phyloP scores from a whole-genome alignment of 768 basidiomycete genomes.

The Hericium alpestre region DNA sequence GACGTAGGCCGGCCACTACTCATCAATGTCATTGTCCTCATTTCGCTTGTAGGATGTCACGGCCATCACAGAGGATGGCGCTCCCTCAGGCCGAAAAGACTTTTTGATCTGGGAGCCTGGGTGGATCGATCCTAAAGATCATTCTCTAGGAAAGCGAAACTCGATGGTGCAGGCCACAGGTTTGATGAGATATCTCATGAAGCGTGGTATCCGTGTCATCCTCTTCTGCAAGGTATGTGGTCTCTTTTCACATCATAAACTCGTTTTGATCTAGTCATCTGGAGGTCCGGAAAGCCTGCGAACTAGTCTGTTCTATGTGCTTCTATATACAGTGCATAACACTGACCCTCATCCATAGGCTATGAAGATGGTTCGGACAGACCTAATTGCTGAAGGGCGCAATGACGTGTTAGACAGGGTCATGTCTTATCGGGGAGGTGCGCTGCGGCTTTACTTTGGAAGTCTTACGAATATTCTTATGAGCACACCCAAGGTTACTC shows the following conservation, averaged over 20 bases:
- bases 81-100: constrained; percentile 73
- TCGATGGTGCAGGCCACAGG: constrained; percentile 58
- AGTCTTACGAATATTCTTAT: not conserved
- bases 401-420: constrained; percentile 66
- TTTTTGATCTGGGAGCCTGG: constrained; percentile 72
- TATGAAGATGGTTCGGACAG: constrained; percentile 66
- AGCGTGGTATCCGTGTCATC: constrained; percentile 68
- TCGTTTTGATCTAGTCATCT: not conserved
- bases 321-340: too few relatives aligned
- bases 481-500: not conserved
- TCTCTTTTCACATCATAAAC: not conserved
- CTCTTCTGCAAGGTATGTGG: constrained; percentile 72
- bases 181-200: constrained; percentile 76
- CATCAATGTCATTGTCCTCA: not conserved
- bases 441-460: constrained; percentile 9
- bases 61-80: constrained; percentile 69
- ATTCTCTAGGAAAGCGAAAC: constrained; percentile 39
- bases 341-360: constrained; percentile 30
- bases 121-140: constrained; percentile 31
- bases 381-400: constrained; percentile 65
- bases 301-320: constrained; percentile 41
- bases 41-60: constrained; percentile 36
- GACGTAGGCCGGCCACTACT: constrained; percentile 19
- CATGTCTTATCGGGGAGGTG: constrained; percentile 78
- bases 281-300: constrained; percentile 73